Conservation (phyloP, 495 filamentous ascomycete genomes). For the Evernia prunastri region DNA sequence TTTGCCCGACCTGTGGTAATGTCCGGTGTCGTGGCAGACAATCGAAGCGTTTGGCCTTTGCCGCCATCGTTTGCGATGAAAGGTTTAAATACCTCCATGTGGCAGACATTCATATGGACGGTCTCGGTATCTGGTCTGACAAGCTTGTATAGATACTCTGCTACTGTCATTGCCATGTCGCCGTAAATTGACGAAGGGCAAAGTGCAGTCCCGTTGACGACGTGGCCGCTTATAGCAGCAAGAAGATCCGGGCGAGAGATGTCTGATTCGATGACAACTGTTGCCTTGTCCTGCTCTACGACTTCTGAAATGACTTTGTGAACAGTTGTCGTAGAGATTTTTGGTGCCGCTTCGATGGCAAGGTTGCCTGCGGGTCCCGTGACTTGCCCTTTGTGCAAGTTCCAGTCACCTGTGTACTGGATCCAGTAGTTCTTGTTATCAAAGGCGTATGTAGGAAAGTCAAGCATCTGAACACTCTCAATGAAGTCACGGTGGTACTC, state of each 20-base stretch:
- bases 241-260: constrained; percentile 46
- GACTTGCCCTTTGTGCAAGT: constrained; percentile 32
- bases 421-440: constrained; percentile 70
- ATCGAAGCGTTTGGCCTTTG: constrained; percentile 42
- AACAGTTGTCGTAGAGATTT: constrained; percentile 24
- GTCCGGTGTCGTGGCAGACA: constrained; percentile 39
- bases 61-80: constrained; percentile 48
- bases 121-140: constrained; percentile 39
- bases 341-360: constrained; percentile 17
- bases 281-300: constrained; percentile 44
- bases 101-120: constrained; percentile 46
- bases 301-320: constrained; percentile 44
- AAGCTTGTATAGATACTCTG: constrained; percentile 41
- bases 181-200: constrained; percentile 40
- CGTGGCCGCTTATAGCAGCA: constrained; percentile 49
- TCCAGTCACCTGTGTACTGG: constrained; percentile 49
- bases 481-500: constrained; percentile 59
- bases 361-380: constrained; percentile 19
- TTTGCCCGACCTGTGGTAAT: constrained; percentile 36
- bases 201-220: constrained; percentile 48
- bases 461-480: constrained; percentile 41
- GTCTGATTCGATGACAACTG: constrained; percentile 54
- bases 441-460: constrained; percentile 59
- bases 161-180: constrained; percentile 45
- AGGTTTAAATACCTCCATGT: constrained; percentile 56